Conservation (phyloP, 495 filamentous ascomycete genomes). For the Polyplosphaeria fusca region DNA sequence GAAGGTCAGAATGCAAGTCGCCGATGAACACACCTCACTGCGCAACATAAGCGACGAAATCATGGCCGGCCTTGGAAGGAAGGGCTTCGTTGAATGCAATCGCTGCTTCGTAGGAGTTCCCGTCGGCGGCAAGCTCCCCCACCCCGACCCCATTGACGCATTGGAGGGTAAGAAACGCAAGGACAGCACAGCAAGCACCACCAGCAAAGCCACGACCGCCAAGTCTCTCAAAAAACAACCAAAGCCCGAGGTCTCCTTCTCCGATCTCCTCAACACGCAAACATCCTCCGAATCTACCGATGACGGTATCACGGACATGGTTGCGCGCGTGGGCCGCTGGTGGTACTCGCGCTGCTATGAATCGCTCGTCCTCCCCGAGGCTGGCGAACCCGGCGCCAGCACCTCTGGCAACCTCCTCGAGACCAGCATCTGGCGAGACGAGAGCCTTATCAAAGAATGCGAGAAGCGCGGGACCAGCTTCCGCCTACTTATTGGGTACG, state of each 20-base stretch:
- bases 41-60: slow-evolving; percentile 76
- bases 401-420: slow-evolving; percentile 19
- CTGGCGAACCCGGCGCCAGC: slow-evolving; percentile 38
- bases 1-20: slow-evolving; percentile 69
- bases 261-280: slow-evolving; percentile 34
- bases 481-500: slow-evolving; percentile 85
- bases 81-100: slow-evolving; percentile 81
- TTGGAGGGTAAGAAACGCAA: slow-evolving; percentile 24
- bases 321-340: slow-evolving; percentile 88
- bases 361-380: slow-evolving; percentile 53
- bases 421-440: slow-evolving; percentile 77
- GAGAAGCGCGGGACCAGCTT: slow-evolving; percentile 82
- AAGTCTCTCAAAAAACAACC: slow-evolving; percentile 11
- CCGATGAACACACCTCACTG: slow-evolving; percentile 61
- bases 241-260: slow-evolving; percentile 33
- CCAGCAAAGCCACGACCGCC: slow-evolving; percentile 29
- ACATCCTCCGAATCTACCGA: slow-evolving; percentile 44
- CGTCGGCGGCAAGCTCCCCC: slow-evolving; percentile 66
- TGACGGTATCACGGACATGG: slow-evolving; percentile 84
- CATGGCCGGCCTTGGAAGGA: slow-evolving; percentile 67
- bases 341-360: slow-evolving; percentile 96
- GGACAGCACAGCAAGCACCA: slow-evolving; percentile 18
- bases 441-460: slow-evolving; percentile 74
- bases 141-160: slow-evolving; percentile 28
- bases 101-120: slow-evolving; percentile 87